Evolutionary conservation across 78 protist genomes (phyloP).

Genomic region (Trichosphaerium sp.): DNA sequence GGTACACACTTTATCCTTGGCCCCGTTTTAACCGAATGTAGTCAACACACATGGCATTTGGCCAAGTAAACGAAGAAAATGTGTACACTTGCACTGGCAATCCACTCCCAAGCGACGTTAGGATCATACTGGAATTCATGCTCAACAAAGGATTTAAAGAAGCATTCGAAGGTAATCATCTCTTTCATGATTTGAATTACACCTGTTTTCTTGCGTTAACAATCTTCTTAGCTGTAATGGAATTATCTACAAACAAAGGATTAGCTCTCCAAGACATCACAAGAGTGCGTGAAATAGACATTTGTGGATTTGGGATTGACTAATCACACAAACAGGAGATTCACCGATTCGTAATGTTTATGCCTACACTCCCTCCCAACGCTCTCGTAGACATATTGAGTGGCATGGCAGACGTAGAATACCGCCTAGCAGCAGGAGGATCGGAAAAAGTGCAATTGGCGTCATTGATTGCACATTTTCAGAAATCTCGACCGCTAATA

Average conservation of each 20-base stretch:
- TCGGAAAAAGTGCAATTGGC: not conserved
- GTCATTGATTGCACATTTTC: conserved; percentile 5
- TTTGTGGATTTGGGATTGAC: not conserved
- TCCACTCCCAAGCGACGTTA: conserved; percentile 54
- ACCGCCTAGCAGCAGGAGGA: conserved; percentile 13
- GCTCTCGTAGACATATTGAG: no score
- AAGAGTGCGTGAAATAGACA: conserved; percentile 6
- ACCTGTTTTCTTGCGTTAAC: not conserved
- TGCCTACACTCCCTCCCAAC: no score
- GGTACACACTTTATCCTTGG: not conserved
- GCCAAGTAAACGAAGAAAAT: conserved; percentile 7
- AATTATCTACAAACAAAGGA: conserved; percentile 47
- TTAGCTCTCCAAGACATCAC: conserved; percentile 55
- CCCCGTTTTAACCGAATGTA: no score
- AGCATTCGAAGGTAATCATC: conserved; percentile 18
- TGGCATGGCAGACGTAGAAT: conserved; percentile 7
- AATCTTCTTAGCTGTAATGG: not conserved
- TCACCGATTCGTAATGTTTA: no score
- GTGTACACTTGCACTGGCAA: conserved; percentile 71
- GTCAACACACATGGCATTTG: conserved; percentile 6
- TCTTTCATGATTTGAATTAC: not conserved
- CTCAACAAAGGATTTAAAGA: conserved; percentile 31
- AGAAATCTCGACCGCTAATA: no score
- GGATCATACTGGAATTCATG: not conserved
- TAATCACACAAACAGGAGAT: not conserved